Conservation (phyloP, 805 yeast genomes). For the Teunomyces panamensis region DNA sequence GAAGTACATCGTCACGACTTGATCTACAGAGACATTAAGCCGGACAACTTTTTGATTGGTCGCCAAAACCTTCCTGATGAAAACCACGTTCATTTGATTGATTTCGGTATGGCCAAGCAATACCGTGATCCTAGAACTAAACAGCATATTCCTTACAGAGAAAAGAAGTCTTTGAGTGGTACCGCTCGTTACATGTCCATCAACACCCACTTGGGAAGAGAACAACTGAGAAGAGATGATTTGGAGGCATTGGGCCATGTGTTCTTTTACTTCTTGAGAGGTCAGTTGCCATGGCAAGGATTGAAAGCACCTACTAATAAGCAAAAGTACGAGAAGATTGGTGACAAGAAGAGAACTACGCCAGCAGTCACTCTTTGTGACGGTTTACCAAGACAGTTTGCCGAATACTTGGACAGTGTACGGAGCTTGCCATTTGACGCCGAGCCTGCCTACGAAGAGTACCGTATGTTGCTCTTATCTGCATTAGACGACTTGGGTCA, state of each 20-base stretch:
- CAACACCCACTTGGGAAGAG: conserved; percentile 83
- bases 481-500: conserved; percentile 58
- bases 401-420: conserved; percentile 67
- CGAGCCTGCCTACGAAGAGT: conserved; percentile 72
- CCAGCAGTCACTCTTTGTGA: conserved; percentile 60
- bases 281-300: conserved; percentile 90
- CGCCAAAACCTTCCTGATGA: conserved; percentile 57
- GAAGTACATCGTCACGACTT: conserved; percentile 74
- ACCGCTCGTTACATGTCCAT: conserved; percentile 88
- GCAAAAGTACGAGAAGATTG: conserved; percentile 78
- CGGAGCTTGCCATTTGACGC: conserved; percentile 72
- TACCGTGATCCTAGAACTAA: conserved; percentile 77
- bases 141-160: conserved; percentile 80
- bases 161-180: conserved; percentile 75
- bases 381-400: conserved; percentile 70
- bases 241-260: conserved; percentile 81
- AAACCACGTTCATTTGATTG: conserved; percentile 70
- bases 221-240: conserved; percentile 81
- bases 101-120: conserved; percentile 86
- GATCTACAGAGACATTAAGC: conserved; percentile 79
- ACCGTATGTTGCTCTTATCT: conserved; percentile 58
- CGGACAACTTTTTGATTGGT: conserved; percentile 78
- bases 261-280: conserved; percentile 72
- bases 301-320: conserved; percentile 83
- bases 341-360: conserved; percentile 73